Base-by-base conservation (phyloP, 352 stramenopile species). In the Globisporangium uncinulatum region DNA sequence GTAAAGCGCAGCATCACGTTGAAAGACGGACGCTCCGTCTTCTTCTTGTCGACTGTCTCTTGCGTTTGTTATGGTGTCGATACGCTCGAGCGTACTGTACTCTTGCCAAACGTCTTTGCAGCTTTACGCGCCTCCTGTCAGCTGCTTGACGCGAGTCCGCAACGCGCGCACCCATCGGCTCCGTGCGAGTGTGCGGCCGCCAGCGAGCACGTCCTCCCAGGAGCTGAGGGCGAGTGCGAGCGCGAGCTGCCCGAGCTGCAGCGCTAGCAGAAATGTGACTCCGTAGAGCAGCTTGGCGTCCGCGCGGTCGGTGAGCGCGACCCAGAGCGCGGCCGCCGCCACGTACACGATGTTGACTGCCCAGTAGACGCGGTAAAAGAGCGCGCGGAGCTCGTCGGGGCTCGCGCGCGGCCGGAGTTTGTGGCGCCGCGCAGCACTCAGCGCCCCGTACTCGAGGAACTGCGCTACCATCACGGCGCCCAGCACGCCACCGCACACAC, bases 341-440 rank as follows among this genome's bases (percentile, higher is more conserved):
- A 85, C 48, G 48, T 79, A 79, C 15, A 70, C 51, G n/a, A 81
- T 15, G 10, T 71, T 73, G 19, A 71, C 43, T n/a, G 74, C 60
- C 81, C 81, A 92, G 56, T 85, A 92, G 36, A 62, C 51, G 49
- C 80, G 77, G 62, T 92, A 89, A 61, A 88, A 89, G 36, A 72
- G 52, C 31, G 67, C 42, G 10, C 60, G 63, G n/a, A 88, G 63
- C 39, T 71, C 61, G 15, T 58, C 61, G 42, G 76, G 61, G 45
- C 60, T 67, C 49, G 65, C 68, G 29, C 53, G 43, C 44, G 68
- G 68, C 55, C 74, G 62, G 71, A 74, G 78, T 47, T 85, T 74
- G 51, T 74, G 79, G 51, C 76, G 74, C 49, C 74, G 59, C 42
- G 81, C 48, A 19, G 78, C 79, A 31, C 68, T 64, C 44, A 89